A percentile compares a stretch with the other conserved stretches of the same genome.
phyloP scores from a whole-genome alignment of 129 eudicot genomes.

The Kitagawia praeruptora region DNA sequence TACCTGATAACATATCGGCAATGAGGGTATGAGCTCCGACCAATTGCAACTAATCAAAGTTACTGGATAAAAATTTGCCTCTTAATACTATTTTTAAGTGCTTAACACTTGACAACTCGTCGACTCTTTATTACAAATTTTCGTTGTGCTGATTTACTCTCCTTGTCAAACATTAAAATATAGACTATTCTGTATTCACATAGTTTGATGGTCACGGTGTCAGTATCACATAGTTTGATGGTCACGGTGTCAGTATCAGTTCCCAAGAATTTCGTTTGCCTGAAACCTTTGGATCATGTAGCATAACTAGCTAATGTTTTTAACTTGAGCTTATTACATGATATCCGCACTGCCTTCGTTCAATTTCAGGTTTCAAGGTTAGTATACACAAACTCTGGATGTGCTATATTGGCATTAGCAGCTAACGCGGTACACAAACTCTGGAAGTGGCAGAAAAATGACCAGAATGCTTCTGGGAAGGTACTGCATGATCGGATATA shows the following conservation, averaged over 20 bases:
- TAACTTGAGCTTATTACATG: neutral
- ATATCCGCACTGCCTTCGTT: neutral
- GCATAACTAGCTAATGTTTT: neutral
- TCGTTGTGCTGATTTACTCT: neutral
- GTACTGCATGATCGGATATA: neutral
- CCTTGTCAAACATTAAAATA: neutral
- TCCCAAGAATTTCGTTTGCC: neutral
- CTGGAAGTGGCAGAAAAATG: conserved; percentile 68
- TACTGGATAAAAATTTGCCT: neutral
- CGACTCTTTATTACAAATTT: neutral
- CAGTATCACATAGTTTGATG: neutral
- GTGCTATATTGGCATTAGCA: conserved; percentile 57
- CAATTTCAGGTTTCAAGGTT: conserved; percentile 55
- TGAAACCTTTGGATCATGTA: neutral
- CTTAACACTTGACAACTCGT: neutral
- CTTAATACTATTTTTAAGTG: neutral
- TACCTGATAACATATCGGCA: conserved; percentile 54
- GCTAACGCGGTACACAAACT: conserved; percentile 72
- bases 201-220: neutral
- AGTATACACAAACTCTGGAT: conserved; percentile 60
- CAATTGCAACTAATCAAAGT: neutral
- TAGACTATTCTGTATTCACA: neutral
- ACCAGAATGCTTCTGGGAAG: conserved; percentile 47
- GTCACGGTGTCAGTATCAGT: neutral
- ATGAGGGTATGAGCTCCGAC: conserved; percentile 37